Percentiles rank a stretch among this genome's conserved stretches.
These are phyloP conservation scores for Lagenidium sp. DNA, from an alignment of 352 stramenopile genomes.

Conservation along the genomic window DNA sequence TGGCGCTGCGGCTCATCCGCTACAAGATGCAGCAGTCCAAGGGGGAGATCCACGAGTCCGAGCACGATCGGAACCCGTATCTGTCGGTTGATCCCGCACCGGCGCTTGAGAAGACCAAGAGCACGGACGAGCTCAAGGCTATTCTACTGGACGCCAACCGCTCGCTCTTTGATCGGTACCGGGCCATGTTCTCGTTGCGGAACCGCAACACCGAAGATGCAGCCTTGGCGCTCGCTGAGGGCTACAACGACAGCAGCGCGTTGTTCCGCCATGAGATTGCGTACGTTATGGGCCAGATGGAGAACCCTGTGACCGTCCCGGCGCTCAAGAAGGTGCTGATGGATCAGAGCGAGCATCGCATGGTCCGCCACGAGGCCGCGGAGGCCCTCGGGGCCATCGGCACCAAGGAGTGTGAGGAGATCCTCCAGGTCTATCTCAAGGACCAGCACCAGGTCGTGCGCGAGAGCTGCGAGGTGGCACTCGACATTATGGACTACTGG, in stretches of 20 bases:
- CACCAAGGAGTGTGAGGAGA: constrained; percentile 84
- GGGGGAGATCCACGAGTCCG: constrained; percentile 35
- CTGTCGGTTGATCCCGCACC: constrained; percentile 95
- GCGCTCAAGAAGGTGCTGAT: constrained; percentile 88
- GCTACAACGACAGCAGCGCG: constrained; percentile 69
- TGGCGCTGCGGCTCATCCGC: constrained; percentile 89
- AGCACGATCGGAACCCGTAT: constrained; percentile 87
- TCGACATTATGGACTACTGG: constrained; percentile 98
- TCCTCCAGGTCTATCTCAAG: constrained; percentile 71
- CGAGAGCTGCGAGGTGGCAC: constrained; percentile 94
- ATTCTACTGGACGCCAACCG: constrained; percentile 80
- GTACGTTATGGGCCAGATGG: constrained; percentile 93
- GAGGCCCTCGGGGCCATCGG: constrained; percentile 96
- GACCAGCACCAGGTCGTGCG: constrained; percentile 85
- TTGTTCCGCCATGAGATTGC: constrained; percentile 89
- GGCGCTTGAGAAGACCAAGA: constrained; percentile 59
- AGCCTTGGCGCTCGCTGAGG: constrained; percentile 60
- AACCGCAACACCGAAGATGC: constrained; percentile 92
- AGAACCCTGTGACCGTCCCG: constrained; percentile 76
- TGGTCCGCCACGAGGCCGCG: constrained; percentile 97
- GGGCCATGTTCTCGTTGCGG: constrained; percentile 97
- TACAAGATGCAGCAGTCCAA: constrained; percentile 78
- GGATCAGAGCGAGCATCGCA: constrained; percentile 89
- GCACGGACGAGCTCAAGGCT: constrained; percentile 69
- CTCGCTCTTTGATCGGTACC: constrained; percentile 92